These are phyloP conservation scores for Pseudonitzschia pungens DNA, from an alignment of 108 stramenopile genomes.

Conservation along the genomic window DNA sequence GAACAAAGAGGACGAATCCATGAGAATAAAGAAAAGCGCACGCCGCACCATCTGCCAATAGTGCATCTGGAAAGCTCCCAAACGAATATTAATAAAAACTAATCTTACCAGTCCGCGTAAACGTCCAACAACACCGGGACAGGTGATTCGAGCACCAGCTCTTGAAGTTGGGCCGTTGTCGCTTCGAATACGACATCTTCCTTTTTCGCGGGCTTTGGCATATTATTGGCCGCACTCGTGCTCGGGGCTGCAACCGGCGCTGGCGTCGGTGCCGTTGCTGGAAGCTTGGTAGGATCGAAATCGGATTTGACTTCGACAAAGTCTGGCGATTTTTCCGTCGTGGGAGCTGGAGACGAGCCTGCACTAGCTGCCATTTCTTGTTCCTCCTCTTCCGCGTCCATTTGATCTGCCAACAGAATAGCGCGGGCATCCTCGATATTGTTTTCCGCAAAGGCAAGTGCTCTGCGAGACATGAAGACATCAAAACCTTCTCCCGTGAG, in stretches of 20 bases:
- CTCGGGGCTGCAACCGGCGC: constrained; percentile 23
- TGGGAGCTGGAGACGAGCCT: constrained; percentile 26
- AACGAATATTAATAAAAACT: neutral
- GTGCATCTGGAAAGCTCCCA: no score
- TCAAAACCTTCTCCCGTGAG: constrained; percentile 71
- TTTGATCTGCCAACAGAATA: constrained; percentile 80
- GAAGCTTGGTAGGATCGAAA: constrained; percentile 70
- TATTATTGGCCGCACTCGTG: constrained; percentile 4
- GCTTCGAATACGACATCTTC: constrained; percentile 81
- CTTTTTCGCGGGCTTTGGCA: constrained; percentile 59
- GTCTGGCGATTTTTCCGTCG: constrained; percentile 23
- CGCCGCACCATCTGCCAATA: neutral
- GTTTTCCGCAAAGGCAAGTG: constrained; percentile 79
- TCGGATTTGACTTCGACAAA: constrained; percentile 64
- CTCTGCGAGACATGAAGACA: constrained; percentile 58
- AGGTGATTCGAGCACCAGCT: constrained; percentile 81
- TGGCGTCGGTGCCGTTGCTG: constrained; percentile 22
- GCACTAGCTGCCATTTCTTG: constrained; percentile 27
- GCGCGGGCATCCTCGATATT: constrained; percentile 80
- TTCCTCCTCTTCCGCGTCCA: constrained; percentile 68
- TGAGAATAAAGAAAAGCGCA: constrained; percentile 14
- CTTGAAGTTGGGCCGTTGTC: constrained; percentile 66
- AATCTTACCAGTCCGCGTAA: constrained; percentile 79
- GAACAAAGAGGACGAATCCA: neutral
- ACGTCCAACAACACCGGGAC: constrained; percentile 85